Conservation (phyloP, 805 yeast species). For the Monosporozyma servazzii region DNA sequence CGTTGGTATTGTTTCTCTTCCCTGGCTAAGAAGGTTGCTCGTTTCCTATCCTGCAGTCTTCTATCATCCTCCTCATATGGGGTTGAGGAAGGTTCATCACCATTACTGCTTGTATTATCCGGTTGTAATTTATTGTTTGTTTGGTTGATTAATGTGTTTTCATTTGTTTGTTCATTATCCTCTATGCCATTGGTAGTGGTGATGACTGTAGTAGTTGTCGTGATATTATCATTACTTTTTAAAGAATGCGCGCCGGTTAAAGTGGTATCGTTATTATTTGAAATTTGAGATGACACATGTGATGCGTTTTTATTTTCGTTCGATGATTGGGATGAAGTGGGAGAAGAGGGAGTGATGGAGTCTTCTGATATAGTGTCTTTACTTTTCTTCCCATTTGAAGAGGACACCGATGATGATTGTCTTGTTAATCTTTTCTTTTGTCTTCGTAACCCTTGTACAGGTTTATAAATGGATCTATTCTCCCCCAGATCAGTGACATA, state of each 20-base stretch:
- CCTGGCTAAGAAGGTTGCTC: slow-evolving; percentile 33
- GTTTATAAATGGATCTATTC: slow-evolving; percentile 29
- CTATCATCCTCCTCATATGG: slow-evolving; percentile 19
- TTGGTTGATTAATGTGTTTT: neutral
- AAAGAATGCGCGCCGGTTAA: neutral
- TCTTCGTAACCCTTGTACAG: slow-evolving; percentile 32
- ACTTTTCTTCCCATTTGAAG: slow-evolving; percentile 1
- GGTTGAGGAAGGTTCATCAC: slow-evolving; percentile 1
- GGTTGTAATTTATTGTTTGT: neutral
- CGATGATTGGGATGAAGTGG: neutral
- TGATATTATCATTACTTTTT: slow-evolving; percentile 1
- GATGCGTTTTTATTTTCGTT: slow-evolving; percentile 1
- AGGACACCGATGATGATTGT: neutral
- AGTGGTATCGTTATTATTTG: neutral
- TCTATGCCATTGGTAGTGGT: slow-evolving; percentile 1
- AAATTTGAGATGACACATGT: slow-evolving; percentile 2
- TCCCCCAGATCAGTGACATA: slow-evolving; percentile 22
- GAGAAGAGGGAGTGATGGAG: neutral
- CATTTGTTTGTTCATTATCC: neutral
- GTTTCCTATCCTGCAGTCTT: slow-evolving; percentile 26
- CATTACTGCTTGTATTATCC: neutral
- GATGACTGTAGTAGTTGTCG: neutral
- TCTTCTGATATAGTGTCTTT: neutral
- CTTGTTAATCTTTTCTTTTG: slow-evolving; percentile 23
- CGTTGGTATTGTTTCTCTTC: slow-evolving; percentile 38